Conservation (phyloP, 2,329 filamentous ascomycete species). For the Lasiodiplodia gonubiensis region DNA sequence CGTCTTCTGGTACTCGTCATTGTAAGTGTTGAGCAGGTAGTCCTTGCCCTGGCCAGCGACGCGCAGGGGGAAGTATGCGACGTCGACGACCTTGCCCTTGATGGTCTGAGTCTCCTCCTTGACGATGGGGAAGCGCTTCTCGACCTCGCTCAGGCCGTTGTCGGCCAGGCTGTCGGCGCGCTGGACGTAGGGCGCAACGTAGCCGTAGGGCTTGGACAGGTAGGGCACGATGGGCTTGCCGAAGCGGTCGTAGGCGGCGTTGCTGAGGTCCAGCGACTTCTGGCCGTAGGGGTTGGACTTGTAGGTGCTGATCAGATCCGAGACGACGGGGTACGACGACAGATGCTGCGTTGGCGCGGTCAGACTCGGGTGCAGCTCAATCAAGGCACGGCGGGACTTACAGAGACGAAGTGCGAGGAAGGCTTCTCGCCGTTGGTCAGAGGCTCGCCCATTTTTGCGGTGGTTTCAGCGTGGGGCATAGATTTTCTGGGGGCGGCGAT, state of each 20-base stretch:
- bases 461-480: slow-evolving; percentile 32
- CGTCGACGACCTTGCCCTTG: slow-evolving; percentile 38
- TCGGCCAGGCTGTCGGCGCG: slow-evolving; percentile 69
- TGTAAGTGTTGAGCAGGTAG: slow-evolving; percentile 45
- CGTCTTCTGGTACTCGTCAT: slow-evolving; percentile 49
- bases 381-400: slow-evolving; percentile 34
- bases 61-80: slow-evolving; percentile 40
- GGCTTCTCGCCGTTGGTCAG: slow-evolving; percentile 50
- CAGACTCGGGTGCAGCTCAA: slow-evolving; percentile 9
- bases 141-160: slow-evolving; percentile 44
- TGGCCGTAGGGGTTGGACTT: slow-evolving; percentile 82
- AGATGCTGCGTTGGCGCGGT: slow-evolving; percentile 67
- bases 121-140: slow-evolving; percentile 49
- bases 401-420: slow-evolving; percentile 46
- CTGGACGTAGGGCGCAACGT: slow-evolving; percentile 81
- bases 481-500: slow-evolving; percentile 5
- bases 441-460: slow-evolving; percentile 43
- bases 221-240: slow-evolving; percentile 80
- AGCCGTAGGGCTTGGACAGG: slow-evolving; percentile 78
- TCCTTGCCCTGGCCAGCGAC: slow-evolving; percentile 39
- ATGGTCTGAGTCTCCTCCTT: slow-evolving; percentile 56
- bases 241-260: slow-evolving; percentile 76
- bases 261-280: slow-evolving; percentile 77
- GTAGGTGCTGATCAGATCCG: slow-evolving; percentile 77
- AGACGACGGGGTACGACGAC: slow-evolving; percentile 80